Base-by-base conservation (phyloP, 1,284 basidiomycete genomes). In the Stereum hirsutum region DNA sequence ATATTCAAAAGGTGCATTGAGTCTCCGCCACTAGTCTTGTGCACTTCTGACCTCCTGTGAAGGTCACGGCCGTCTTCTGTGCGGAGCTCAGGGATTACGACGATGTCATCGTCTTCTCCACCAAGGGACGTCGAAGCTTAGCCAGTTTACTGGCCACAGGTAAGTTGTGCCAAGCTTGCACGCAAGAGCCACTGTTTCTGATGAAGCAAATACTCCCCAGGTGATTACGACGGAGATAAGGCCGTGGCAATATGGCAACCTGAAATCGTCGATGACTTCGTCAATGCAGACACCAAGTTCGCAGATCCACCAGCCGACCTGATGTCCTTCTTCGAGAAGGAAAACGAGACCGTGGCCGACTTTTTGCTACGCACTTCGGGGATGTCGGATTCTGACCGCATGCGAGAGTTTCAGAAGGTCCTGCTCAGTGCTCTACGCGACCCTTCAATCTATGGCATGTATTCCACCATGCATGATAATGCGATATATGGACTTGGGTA, bases 381-480 rank as follows among this genome's bases (percentile, higher is more conserved):
- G 0, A 27, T 55, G 14, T 41, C 56, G 1, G 38, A 42, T 54
- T n/a, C n/a, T n/a, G 45, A 46, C 15, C 33, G 46, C 5, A 63
- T 69, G 3, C 56, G 50, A 8, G 61, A 61, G 31, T 45, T 72
- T 1, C 79, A 82, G 50, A 49, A 55, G 3, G 68, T 68, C 43
- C 57, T 81, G 0, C 61, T 83, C 11, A 66, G 67, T 17, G 60
- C 69, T 6, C 55, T 81, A 19, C 61, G 59, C 10, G 63, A 74
- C 41, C 51, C 60, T 2, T 63, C 66, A 0, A 48, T 70, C 0
- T 73, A 78, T 2, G 78, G 79, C 2, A 66, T 57, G 37, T 82
- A 80, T 52, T 78, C 75, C 1, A 69, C 58, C 2, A 72, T 71
- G 58, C 78, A 81, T 56, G 70, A 78, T 35, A 65, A 66, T 35